Base-by-base conservation (phyloP, 2,329 filamentous ascomycete genomes). In the Elsinoe batatas region DNA sequence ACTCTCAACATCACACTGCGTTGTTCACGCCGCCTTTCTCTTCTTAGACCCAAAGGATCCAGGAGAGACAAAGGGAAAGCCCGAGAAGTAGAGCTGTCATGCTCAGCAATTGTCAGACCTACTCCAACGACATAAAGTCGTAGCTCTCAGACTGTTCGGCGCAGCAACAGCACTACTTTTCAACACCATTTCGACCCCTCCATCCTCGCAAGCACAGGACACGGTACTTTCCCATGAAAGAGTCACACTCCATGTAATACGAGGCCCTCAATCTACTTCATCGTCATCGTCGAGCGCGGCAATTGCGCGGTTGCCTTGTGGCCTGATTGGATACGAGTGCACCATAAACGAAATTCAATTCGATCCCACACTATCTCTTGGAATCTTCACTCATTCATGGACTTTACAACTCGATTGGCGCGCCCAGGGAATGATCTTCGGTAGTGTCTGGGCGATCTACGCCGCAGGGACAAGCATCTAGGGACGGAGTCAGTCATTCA, bases 41-140 rank as follows among this genome's bases (percentile, higher is more conserved):
- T 49, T 49, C 44, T 36, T 35, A 20, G 26, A 33, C 44, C 44
- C 44, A 33, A 49, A 49, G 13, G 44, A 49, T 49, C 44, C 44
- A 15, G 32, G 26, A 22, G 44, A 49, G 44, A 49, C 44, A 22
- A 33, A 36, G 15, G 26, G 44, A 11, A 33, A 33, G 26, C 44
- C 44, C 5, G 44, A 49, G 30, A 49, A 49, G 15, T 49, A 49
- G 22, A 40, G 37, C 26, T 7, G 26, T 26, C 3, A 26, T 26
- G 6, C 22, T 26, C 22, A 26, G 3, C 22, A 6, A 26, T n/a
- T 15, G 3, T 15, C n/a, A 17, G 17, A 3, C 7, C n/a, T 5
- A 40, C 18, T 8, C 17, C 18, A 2, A 40, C 37, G 38, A 42
- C 38, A 18, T 6, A 30, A 30, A 30, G 4, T 30, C 26, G 26